Base-by-base conservation (phyloP, 345 rosid species). In the Ailanthus altissimus region DNA sequence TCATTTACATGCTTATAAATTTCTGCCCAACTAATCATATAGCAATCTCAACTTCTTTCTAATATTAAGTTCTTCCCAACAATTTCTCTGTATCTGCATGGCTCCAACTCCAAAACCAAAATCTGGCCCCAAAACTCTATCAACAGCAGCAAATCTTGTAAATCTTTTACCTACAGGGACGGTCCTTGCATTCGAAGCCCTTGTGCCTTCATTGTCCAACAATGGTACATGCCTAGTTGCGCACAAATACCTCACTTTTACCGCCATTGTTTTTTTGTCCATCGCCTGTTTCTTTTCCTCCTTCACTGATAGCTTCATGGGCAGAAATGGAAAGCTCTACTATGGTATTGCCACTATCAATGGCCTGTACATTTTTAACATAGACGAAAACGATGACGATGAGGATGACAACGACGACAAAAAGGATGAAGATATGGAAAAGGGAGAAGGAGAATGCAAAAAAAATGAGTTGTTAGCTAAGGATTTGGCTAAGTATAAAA, bases 141-240 rank as follows among this genome's bases (percentile, higher is more conserved):
- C 83, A 8, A n/a, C 83, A 20, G 85, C 89, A 21, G 84, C 88
- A 2, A 87, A 89, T 81, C 77, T 89, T 1, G 91, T 90, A 53
- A 86, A 84, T 81, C 82, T 89, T 32, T 76, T 87, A 2, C 93
- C 92, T 9, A 88, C 91, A 7, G 88, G 91, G 63, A 87, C 91
- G 0, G 89, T 84, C 40, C 89, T 88, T 32, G 73, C 83, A 4
- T 88, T 82, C 78, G 83, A 88, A 79, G 64, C 84, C 8, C 72
- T 89, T 20, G 6, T 67, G 15, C 92, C 93, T 4, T 76, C 86
- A 2, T 88, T 88, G 85, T 81, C 96, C 40, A 86, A 83, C 74
- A 70, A 81, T 1, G 92, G 92, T 28, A 45, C 46, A 0, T 89
- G 90, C 63, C 32, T 38, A 6, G 46, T 49, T 13, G 63, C 80